A percentile compares a stretch with the other conserved stretches of the same genome.
phyloP scores from a whole-genome alignment of 495 filamentous ascomycete genomes.

The Polyplosphaeria fusca region DNA sequence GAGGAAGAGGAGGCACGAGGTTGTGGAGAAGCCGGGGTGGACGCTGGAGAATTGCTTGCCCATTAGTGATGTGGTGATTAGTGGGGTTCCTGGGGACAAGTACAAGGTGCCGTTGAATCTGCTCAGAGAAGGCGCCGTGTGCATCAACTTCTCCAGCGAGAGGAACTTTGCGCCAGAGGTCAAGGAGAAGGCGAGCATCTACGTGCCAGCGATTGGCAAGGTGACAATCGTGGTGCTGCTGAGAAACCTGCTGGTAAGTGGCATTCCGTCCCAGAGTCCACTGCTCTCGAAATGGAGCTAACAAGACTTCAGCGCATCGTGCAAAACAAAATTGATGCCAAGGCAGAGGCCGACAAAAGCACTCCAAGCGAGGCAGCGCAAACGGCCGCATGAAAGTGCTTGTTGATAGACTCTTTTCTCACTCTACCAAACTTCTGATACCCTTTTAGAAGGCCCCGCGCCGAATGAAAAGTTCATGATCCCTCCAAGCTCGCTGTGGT shows the following conservation, averaged over 20 bases:
- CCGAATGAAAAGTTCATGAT: conserved; percentile 4
- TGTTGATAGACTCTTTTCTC: no score
- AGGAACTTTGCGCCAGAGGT: conserved; percentile 89
- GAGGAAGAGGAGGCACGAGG: conserved; percentile 75
- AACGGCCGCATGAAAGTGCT: background rate
- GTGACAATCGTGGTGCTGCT: conserved; percentile 92
- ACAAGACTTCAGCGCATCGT: conserved; percentile 30
- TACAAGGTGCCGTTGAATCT: conserved; percentile 85
- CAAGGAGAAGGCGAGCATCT: conserved; percentile 93
- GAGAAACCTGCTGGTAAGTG: conserved; percentile 78
- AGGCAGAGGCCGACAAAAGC: conserved; percentile 4
- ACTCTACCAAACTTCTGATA: background rate
- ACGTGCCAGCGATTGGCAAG: conserved; percentile 94
- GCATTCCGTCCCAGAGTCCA: no score
- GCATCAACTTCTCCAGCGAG: conserved; percentile 95
- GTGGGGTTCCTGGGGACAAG: conserved; percentile 78
- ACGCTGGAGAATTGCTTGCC: conserved; percentile 75
- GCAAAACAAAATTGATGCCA: conserved; percentile 27
- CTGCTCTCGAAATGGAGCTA: background rate
- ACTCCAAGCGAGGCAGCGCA: background rate
- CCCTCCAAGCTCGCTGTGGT: background rate
- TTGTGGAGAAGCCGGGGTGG: conserved; percentile 72
- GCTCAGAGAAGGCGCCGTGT: conserved; percentile 83
- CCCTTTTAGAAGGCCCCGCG: conserved; percentile 4
- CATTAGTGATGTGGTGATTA: conserved; percentile 88